Percentiles rank a stretch among this genome's conserved stretches.
Evolutionary conservation across 2,329 filamentous ascomycete species (phyloP).

Genomic region (Tolypocladium paradoxum): DNA sequence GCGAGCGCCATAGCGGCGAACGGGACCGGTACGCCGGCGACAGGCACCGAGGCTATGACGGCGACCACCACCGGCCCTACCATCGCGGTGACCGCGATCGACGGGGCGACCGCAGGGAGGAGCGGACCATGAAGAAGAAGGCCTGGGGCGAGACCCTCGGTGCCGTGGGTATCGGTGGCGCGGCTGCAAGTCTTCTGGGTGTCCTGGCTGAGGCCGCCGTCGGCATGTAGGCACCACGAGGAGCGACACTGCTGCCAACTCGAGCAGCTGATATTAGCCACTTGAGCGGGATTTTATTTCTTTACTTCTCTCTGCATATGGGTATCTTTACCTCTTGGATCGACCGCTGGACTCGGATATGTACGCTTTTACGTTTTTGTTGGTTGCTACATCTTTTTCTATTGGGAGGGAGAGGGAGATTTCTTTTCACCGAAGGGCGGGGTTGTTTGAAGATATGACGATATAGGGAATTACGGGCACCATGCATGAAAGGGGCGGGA

Average conservation of each 20-base stretch:
- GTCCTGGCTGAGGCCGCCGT: conserved; percentile 47
- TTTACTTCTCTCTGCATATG: not conserved
- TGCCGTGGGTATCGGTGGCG: conserved; percentile 49
- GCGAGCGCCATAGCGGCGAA: conserved; percentile 16
- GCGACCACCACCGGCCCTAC: conserved; percentile 27
- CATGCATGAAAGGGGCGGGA: not conserved
- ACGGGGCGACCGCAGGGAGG: conserved; percentile 25
- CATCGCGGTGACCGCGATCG: conserved; percentile 29
- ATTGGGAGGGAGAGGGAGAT: not conserved
- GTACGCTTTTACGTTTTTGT: no score
- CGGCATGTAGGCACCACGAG: conserved; percentile 8
- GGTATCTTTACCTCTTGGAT: not conserved
- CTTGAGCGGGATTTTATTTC: not conserved
- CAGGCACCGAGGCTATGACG: conserved; percentile 12
- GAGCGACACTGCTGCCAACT: no score
- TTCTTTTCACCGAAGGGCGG: not conserved
- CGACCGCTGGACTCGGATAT: not conserved
- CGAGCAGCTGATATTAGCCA: not conserved
- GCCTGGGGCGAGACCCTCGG: conserved; percentile 43
- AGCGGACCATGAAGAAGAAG: conserved; percentile 29
- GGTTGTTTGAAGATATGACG: no score
- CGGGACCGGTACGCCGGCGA: conserved; percentile 12
- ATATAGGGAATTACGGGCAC: not conserved
- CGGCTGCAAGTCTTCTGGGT: conserved; percentile 46
- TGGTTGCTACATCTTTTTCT: not conserved